phyloP scores from a whole-genome alignment of 2,329 filamentous ascomycete genomes.

The Bipolaris cookei region DNA sequence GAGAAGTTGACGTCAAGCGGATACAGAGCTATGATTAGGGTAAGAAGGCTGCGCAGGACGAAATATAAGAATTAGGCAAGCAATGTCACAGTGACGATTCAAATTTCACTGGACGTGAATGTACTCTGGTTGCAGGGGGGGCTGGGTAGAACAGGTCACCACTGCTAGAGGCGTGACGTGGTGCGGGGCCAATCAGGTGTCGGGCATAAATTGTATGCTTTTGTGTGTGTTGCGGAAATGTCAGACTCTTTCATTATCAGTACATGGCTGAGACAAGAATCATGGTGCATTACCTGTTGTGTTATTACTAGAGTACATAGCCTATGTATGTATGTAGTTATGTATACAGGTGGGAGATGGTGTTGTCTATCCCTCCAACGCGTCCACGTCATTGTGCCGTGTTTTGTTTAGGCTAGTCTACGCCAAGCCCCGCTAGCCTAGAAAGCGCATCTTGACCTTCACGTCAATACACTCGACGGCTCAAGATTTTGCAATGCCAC shows the following conservation, averaged over 20 bases:
- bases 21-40: neutral
- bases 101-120: constrained; percentile 4
- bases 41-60: neutral
- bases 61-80: neutral
- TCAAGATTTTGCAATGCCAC: constrained; percentile 41
- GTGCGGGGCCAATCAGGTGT: constrained; percentile 34
- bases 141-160: constrained; percentile 31
- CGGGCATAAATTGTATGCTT: constrained; percentile 5
- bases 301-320: neutral
- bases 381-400: constrained; percentile 20
- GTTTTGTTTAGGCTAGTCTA: constrained; percentile 1
- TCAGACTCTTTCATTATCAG: constrained; percentile 2
- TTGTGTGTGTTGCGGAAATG: constrained; percentile 8
- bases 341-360: neutral
- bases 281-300: constrained; percentile 2
- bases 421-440: constrained; percentile 36
- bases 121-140: constrained; percentile 20
- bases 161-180: constrained; percentile 39
- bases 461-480: constrained; percentile 14
- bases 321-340: too few species aligned
- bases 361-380: constrained; percentile 1
- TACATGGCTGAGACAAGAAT: neutral
- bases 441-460: constrained; percentile 29
- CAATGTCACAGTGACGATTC: neutral
- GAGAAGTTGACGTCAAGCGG: neutral